A percentile compares a stretch with the other conserved stretches of the same genome.
Evolutionary conservation across 1,284 basidiomycete genomes (phyloP).

Genomic region (Neonothopanus nambi): DNA sequence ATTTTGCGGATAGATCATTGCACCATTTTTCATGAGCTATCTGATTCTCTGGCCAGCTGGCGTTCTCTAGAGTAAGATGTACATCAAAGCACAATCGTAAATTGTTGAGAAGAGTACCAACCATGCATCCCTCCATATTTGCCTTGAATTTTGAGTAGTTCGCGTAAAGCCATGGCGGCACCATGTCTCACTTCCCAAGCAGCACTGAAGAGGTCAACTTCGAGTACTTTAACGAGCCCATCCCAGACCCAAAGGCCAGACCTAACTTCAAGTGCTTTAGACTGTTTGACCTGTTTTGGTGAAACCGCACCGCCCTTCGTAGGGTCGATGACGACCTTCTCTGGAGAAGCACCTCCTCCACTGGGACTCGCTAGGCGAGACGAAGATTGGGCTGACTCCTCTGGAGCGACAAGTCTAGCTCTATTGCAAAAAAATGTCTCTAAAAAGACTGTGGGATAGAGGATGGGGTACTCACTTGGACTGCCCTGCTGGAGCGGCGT

Average conservation of each 20-base stretch:
- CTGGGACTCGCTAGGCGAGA: slow-evolving; percentile 63
- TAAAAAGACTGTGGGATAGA: not conserved
- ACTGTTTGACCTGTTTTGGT: slow-evolving; percentile 72
- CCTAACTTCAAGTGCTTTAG: slow-evolving; percentile 70
- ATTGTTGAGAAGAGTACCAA: slow-evolving; percentile 25
- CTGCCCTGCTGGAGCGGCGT: slow-evolving; percentile 50
- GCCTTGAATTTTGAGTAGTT: slow-evolving; percentile 87
- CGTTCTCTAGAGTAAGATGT: slow-evolving; percentile 39
- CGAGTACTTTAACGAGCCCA: slow-evolving; percentile 79
- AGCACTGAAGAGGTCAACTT: slow-evolving; percentile 84
- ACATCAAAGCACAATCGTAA: not conserved
- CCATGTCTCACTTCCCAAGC: slow-evolving; percentile 96
- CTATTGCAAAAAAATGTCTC: slow-evolving; percentile 34
- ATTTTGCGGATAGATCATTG: slow-evolving; percentile 83
- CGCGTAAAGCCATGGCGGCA: slow-evolving; percentile 88
- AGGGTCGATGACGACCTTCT: slow-evolving; percentile 75
- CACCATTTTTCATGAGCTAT: slow-evolving; percentile 82
- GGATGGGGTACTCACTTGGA: slow-evolving; percentile 50
- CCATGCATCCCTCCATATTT: slow-evolving; percentile 80
- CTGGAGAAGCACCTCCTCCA: slow-evolving; percentile 29
- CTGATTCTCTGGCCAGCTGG: slow-evolving; percentile 58
- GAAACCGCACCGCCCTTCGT: slow-evolving; percentile 79
- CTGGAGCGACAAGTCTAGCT: slow-evolving; percentile 64
- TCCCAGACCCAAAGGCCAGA: slow-evolving; percentile 89
- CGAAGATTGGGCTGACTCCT: slow-evolving; percentile 45